Evolutionary conservation across 2,329 filamentous ascomycete genomes (phyloP).

Genomic region (Pseudogymnoascus sp.): DNA sequence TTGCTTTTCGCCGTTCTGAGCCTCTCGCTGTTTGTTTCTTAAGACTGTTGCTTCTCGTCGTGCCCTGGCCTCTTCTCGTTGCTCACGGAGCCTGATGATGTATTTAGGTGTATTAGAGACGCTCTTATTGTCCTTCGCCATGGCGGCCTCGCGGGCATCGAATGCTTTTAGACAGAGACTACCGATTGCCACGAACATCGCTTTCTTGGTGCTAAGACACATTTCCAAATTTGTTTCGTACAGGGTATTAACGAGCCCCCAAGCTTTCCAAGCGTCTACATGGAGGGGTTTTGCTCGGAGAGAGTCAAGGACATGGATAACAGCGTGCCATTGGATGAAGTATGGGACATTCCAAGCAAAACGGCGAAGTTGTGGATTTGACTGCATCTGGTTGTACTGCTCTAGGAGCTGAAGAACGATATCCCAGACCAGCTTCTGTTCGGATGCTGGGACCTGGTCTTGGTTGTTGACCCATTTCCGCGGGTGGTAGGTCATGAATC

Average conservation of each 20-base stretch:
- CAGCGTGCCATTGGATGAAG: constrained; percentile 24
- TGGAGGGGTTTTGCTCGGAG: constrained; percentile 23
- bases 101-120: constrained; percentile 18
- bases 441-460: constrained; percentile 18
- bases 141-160: constrained; percentile 14
- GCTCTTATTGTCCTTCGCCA: constrained; percentile 15
- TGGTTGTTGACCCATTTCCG: constrained; percentile 15
- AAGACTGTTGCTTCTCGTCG: constrained; percentile 13
- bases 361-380: constrained; percentile 24
- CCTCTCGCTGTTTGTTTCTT: constrained; percentile 1
- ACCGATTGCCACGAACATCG: constrained; percentile 15
- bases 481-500: constrained; percentile 22
- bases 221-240: constrained; percentile 28
- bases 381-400: constrained; percentile 30
- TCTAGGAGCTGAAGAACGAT: constrained; percentile 30
- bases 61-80: constrained; percentile 21
- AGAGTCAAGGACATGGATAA: constrained; percentile 25
- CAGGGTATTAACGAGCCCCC: constrained; percentile 29
- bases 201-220: constrained; percentile 10
- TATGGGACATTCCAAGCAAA: constrained; percentile 19
- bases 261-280: constrained; percentile 28
- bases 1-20: constrained; percentile 2
- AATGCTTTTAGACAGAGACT: constrained; percentile 17
- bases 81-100: constrained; percentile 23
- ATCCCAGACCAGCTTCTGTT: constrained; percentile 22